Evolutionary conservation across 495 filamentous ascomycete genomes (phyloP), one percentile per base, ranked within the genome.

Genomic region (Corynascus novoguineensis): DNA sequence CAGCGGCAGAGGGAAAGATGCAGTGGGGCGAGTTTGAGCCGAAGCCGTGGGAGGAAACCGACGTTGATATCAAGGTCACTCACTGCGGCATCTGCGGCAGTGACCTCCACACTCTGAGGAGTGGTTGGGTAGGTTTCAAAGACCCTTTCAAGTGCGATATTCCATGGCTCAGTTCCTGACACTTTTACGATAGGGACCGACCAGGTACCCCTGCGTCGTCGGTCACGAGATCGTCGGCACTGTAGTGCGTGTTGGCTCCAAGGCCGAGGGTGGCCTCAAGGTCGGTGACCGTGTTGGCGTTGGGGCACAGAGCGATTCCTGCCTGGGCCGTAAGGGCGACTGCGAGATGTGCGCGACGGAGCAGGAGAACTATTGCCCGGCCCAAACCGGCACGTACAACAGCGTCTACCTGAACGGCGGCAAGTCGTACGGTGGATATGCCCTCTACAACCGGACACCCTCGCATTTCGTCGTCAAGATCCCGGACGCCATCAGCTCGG

Each of bases 181-280:
- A 52, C 19, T 15, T 17, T 22, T 34, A 21, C 5, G 15, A 38
- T 50, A 76, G 81, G 80, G 78, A 0, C 78, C 78, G 48, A 81
- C 86, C 7, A 67, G 78, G 34, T 92, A 91, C 68, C 88, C 88
- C 28, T 83, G 79, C 68, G 81, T 83, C 57, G 87, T 89, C 19
- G 90, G 89, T 46, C 90, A 93, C 71, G 91, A 96, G 65, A 91
- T 96, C 45, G 81, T 92, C 60, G 91, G 91, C 25, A 83, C 73
- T 32, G 86, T 84, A 2, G 82, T 88, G 27, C 83, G 83, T 27
- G 77, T 92, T 22, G 91, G 90, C 25, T 76, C 70, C 32, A 75
- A 83, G 31, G 84, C 77, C 5, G 53, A 58, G 11, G 47, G 50
- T 9, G 75, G 78, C 37, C 74, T 95, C 67, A 83, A 85, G 66